A percentile compares a stretch with the other conserved stretches of the same genome.
Conservation (phyloP, 2,329 filamentous ascomycete species). For the Aspergillus calidoustus region DNA sequence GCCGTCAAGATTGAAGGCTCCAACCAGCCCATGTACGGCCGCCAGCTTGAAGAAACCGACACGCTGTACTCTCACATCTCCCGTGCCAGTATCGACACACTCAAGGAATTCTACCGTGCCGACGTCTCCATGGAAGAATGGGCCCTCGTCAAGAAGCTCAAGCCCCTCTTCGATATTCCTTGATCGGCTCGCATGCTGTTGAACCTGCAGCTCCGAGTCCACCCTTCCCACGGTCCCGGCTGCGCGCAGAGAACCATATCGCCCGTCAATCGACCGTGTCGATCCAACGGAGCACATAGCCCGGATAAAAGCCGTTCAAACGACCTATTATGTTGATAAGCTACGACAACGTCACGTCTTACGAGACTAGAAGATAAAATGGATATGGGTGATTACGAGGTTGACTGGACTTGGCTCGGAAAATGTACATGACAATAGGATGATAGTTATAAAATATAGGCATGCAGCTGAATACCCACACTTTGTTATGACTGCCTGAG, state of each 20-base stretch:
- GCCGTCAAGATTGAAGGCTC: constrained; percentile 96
- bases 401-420: neutral
- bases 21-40: constrained; percentile 91
- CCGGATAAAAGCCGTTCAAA: neutral
- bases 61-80: constrained; percentile 86
- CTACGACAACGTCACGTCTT: constrained; percentile 1
- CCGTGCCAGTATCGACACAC: constrained; percentile 84
- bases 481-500: constrained; percentile 8
- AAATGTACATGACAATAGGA: constrained; percentile 14
- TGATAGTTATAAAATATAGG: constrained; percentile 9
- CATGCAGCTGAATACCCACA: constrained; percentile 12
- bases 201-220: neutral
- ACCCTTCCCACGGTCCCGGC: neutral
- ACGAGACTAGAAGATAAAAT: neutral
- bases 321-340: constrained; percentile 5
- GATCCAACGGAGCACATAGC: neutral
- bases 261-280: neutral
- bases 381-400: neutral
- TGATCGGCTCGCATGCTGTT: constrained; percentile 45
- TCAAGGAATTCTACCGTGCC: constrained; percentile 92
- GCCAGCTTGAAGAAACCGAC: constrained; percentile 92
- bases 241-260: neutral
- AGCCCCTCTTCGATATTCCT: constrained; percentile 87
- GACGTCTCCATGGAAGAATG: constrained; percentile 94
- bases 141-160: constrained; percentile 92